phyloP scores from a whole-genome alignment of 768 basidiomycete species.

The Pleurotus eryngii region DNA sequence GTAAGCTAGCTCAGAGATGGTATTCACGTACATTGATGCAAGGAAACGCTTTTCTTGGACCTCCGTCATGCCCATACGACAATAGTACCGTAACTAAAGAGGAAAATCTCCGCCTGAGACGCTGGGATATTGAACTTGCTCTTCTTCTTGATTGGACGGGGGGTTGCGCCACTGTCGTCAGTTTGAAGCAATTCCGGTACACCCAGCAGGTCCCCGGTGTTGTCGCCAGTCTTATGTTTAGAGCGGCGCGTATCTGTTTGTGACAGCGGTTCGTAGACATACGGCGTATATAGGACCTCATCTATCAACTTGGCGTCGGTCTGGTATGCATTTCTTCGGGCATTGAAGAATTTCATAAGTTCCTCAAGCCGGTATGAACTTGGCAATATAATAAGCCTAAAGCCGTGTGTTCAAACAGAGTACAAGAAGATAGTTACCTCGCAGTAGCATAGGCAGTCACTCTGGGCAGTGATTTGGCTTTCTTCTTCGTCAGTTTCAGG shows the following conservation, averaged over 20 bases:
- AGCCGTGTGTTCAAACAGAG: not conserved
- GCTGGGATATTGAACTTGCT: slow-evolving; percentile 67
- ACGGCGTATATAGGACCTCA: slow-evolving; percentile 92
- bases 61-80: slow-evolving; percentile 98
- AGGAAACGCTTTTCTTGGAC: slow-evolving; percentile 87
- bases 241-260: slow-evolving; percentile 22
- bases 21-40: slow-evolving; percentile 72
- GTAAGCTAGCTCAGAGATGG: not conserved
- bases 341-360: slow-evolving; percentile 85
- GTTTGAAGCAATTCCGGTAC: slow-evolving; percentile 60
- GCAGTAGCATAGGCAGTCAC: slow-evolving; percentile 98
- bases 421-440: slow-evolving; percentile 45
- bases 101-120: slow-evolving; percentile 82
- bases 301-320: slow-evolving; percentile 88
- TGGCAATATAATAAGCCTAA: not conserved
- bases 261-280: slow-evolving; percentile 63
- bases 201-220: slow-evolving; percentile 74
- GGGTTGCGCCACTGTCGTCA: slow-evolving; percentile 18
- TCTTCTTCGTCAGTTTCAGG: slow-evolving; percentile 86
- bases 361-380: slow-evolving; percentile 90
- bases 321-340: slow-evolving; percentile 76
- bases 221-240: slow-evolving; percentile 21
- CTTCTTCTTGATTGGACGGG: slow-evolving; percentile 45
- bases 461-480: slow-evolving; percentile 85
- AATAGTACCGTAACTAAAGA: slow-evolving; percentile 92